Base-by-base conservation (phyloP, 495 filamentous ascomycete genomes). In the Arthonia radiata region DNA sequence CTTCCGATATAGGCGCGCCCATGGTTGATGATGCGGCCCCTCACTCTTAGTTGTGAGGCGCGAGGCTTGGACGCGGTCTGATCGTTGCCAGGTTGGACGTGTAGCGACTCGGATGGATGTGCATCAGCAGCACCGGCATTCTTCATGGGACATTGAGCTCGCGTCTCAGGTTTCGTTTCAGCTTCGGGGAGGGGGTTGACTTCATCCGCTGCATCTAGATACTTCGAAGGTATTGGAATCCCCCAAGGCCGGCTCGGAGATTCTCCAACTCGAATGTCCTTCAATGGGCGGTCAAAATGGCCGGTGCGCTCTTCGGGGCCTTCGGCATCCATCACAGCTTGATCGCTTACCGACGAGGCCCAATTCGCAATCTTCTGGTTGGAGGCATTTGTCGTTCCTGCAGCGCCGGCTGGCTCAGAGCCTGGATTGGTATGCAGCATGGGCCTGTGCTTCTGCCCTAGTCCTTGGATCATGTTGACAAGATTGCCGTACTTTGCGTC, bases 171-270 rank as follows among this genome's bases (percentile, higher is more conserved):
- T n/a, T n/a, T n/a, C n/a, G n/a, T n/a, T n/a, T n/a, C n/a, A n/a
- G n/a, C n/a, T n/a, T n/a, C n/a, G n/a, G n/a, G n/a, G n/a, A n/a
- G n/a, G n/a, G n/a, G n/a, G n/a, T n/a, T n/a, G n/a, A n/a, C n/a
- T n/a, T 42, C 42, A 14, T 43, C 37, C 9, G 32, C 38, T 15
- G 26, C 37, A 15, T 28, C 35, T 3, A 29, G 37, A 25, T 61
- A 58, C 22, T 52, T 46, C 8, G 60, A 38, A 0, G 77, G 81
- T 1, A 92, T 71, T 11, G 59, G 58, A 18, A 92, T 83, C 2
- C 81, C 81, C 81, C 81, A 92, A 15, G 81, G 81, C 15, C 80
- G 59, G 42, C 71, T 83, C 18, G 81, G 81, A 17, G 74, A 82
- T 43, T 92, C 81, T 11, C 81, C 81, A 14, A 92, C 64, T 4